A percentile compares a stretch with the other conserved stretches of the same genome.
Evolutionary conservation across 2,329 filamentous ascomycete species (phyloP).

Genomic region (Neopestalotiopsis clavispora): DNA sequence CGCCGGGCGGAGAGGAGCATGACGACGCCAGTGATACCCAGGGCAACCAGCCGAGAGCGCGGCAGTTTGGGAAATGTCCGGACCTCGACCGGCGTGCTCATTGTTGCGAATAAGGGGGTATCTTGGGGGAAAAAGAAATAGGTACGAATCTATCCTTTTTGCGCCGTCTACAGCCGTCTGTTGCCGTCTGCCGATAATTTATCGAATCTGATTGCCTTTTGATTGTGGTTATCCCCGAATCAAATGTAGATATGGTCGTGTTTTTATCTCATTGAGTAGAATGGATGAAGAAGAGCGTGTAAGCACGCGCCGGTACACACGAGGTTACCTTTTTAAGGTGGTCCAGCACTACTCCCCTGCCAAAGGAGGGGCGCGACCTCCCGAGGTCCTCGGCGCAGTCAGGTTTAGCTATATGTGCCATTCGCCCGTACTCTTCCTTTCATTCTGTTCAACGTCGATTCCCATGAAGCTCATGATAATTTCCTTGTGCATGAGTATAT

Average conservation of each 20-base stretch:
- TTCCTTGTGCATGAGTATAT: not conserved
- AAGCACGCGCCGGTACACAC: too few species aligned
- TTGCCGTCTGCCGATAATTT: not conserved
- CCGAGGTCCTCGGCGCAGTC: not conserved
- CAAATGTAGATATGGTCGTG: not conserved
- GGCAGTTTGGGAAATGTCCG: slow-evolving; percentile 2
- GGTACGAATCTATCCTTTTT: not conserved
- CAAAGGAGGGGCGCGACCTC: not conserved
- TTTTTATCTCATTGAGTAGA: not conserved
- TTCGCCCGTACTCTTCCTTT: not conserved
- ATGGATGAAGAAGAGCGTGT: not conserved
- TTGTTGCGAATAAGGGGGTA: not conserved
- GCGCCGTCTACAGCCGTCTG: not conserved
- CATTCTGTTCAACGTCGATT: not conserved
- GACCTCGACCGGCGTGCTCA: slow-evolving; percentile 13
- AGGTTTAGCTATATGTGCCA: not conserved
- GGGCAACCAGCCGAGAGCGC: not conserved
- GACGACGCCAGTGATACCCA: not conserved
- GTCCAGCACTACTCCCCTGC: not conserved
- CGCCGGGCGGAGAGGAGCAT: slow-evolving; percentile 12
- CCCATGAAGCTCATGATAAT: not conserved
- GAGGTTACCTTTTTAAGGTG: not conserved
- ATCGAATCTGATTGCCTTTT: too few species aligned
- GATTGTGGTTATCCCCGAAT: too few species aligned
- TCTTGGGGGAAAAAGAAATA: not conserved